These are phyloP conservation scores for Cystobasidium pallidum DNA, from an alignment of 1,284 basidiomycete genomes.

Conservation along the genomic window DNA sequence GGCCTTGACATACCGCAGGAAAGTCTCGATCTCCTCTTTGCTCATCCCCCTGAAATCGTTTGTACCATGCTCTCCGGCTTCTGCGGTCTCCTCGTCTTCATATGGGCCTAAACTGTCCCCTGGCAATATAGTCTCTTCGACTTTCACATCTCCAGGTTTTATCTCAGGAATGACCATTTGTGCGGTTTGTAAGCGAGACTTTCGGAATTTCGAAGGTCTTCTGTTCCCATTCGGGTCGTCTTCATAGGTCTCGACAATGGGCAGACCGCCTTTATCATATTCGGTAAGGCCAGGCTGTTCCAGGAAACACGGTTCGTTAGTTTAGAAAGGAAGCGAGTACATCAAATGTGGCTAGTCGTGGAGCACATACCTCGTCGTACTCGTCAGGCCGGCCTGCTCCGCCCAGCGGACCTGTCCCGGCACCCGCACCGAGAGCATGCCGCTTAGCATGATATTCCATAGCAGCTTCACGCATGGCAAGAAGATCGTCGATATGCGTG, in stretches of 20 bases:
- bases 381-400: constrained; percentile 42
- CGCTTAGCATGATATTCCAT: constrained; percentile 50
- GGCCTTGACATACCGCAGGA: constrained; percentile 67
- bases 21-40: constrained; percentile 58
- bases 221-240: constrained; percentile 14
- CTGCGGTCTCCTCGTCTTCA: constrained; percentile 22
- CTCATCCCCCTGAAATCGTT: constrained; percentile 43
- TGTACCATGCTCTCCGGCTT: constrained; percentile 15
- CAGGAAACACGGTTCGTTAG: not conserved
- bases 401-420: constrained; percentile 51
- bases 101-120: constrained; percentile 38
- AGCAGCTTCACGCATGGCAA: constrained; percentile 51
- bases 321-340: not conserved
- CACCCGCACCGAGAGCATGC: constrained; percentile 48
- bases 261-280: constrained; percentile 24
- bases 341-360: too few species aligned
- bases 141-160: constrained; percentile 33
- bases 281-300: constrained; percentile 17
- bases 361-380: constrained; percentile 38
- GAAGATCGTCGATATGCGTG: constrained; percentile 50
- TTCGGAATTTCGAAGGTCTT: constrained; percentile 32
- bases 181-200: constrained; percentile 26
- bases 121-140: constrained; percentile 20
- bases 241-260: constrained; percentile 40
- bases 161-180: constrained; percentile 34